Evolutionary conservation across 768 basidiomycete genomes (phyloP).

Genomic region (Termitomyces heimii): DNA sequence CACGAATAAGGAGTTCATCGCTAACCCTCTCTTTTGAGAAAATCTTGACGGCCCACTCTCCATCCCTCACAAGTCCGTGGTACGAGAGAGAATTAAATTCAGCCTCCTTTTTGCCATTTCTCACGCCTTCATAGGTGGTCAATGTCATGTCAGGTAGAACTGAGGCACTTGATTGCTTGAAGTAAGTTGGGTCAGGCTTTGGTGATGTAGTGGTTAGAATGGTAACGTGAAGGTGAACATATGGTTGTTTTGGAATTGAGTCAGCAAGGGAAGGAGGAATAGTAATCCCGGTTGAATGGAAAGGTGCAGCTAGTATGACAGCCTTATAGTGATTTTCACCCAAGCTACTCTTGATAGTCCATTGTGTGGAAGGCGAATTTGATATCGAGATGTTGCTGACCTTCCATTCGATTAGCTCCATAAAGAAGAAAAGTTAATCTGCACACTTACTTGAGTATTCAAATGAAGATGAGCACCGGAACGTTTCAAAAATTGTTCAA

Average conservation of each 20-base stretch:
- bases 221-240: constrained; percentile 85
- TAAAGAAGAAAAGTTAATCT: not conserved
- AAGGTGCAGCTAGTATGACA: constrained; percentile 85
- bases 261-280: constrained; percentile 42
- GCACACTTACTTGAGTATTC: constrained; percentile 52
- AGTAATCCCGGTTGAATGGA: constrained; percentile 58
- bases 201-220: constrained; percentile 74
- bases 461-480: constrained; percentile 69
- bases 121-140: constrained; percentile 61
- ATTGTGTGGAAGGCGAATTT: constrained; percentile 35
- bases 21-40: constrained; percentile 64
- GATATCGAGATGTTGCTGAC: constrained; percentile 46
- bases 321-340: constrained; percentile 56
- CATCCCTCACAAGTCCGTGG: constrained; percentile 51
- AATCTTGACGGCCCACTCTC: constrained; percentile 80
- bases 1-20: constrained; percentile 61
- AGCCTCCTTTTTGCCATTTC: constrained; percentile 51
- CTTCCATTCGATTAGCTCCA: constrained; percentile 23
- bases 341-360: constrained; percentile 45
- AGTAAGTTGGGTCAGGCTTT: constrained; percentile 58
- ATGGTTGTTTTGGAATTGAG: constrained; percentile 64
- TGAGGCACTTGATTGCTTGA: constrained; percentile 43
- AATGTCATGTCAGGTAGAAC: constrained; percentile 60
- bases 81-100: constrained; percentile 88
- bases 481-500: constrained; percentile 69